phyloP scores from a whole-genome alignment of 2,329 filamentous ascomycete genomes.

The Calonectria hongkongensis region DNA sequence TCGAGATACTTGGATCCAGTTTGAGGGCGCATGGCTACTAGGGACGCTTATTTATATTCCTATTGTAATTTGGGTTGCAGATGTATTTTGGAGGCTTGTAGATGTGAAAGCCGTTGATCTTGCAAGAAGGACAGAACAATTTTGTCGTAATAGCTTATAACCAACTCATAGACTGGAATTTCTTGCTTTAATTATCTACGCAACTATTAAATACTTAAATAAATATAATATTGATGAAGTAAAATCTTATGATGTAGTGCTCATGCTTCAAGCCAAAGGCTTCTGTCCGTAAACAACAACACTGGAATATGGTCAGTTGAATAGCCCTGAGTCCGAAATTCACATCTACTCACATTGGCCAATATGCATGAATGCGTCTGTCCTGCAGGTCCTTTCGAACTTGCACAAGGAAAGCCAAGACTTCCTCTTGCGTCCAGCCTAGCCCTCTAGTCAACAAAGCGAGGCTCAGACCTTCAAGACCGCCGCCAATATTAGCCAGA shows the following conservation, averaged over 20 bases:
- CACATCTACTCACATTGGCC: constrained; percentile 23
- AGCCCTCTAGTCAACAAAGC: constrained; percentile 24
- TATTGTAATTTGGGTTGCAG: no score
- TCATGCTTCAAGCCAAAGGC: neutral
- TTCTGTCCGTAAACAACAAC: constrained; percentile 28
- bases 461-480: constrained; percentile 26
- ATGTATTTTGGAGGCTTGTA: no score
- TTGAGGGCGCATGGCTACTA: no score
- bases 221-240: neutral
- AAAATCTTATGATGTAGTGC: neutral
- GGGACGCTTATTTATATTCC: no score
- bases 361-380: constrained; percentile 30
- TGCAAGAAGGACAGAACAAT: no score
- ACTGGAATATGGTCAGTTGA: neutral
- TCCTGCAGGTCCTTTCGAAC: constrained; percentile 21
- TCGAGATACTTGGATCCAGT: no score
- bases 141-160: no score
- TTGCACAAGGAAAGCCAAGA: constrained; percentile 24
- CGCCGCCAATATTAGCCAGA: constrained; percentile 25
- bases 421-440: constrained; percentile 14
- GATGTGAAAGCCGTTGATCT: no score
- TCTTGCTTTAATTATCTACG: no score
- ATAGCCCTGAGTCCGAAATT: neutral
- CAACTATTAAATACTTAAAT: no score
- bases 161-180: no score